Conservation (phyloP, 1,139 yeast genomes). For the Geotrichum klebahnii region DNA sequence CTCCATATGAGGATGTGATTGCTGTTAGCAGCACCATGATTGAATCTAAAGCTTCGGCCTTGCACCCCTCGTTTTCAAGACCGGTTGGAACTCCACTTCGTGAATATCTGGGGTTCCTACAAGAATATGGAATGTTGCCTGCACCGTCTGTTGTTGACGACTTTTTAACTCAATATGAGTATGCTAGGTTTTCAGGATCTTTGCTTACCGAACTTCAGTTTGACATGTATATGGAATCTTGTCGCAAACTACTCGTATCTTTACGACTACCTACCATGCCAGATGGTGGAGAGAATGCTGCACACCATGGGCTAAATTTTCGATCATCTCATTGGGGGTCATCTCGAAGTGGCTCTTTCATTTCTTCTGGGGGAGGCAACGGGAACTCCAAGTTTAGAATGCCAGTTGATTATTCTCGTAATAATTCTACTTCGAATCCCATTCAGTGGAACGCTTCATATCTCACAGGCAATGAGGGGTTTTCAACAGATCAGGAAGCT, state of each 20-base stretch:
- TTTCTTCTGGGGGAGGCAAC: background rate
- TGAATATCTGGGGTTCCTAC: constrained; percentile 49
- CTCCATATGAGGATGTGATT: constrained; percentile 62
- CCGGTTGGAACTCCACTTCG: constrained; percentile 44
- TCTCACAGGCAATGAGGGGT: background rate
- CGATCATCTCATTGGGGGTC: background rate
- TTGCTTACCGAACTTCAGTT: constrained; percentile 60
- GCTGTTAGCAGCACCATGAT: constrained; percentile 34
- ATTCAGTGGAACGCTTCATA: constrained; percentile 14
- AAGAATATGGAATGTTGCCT: constrained; percentile 28
- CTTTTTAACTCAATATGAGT: constrained; percentile 62
- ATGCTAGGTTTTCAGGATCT: constrained; percentile 61
- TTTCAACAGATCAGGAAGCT: constrained; percentile 4
- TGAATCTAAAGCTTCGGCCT: constrained; percentile 46
- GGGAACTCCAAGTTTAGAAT: background rate
- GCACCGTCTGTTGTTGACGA: constrained; percentile 31
- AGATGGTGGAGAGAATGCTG: background rate
- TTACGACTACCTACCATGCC: constrained; percentile 10
- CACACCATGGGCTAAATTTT: background rate
- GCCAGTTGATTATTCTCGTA: background rate
- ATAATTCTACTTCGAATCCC: background rate
- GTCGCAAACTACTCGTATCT: constrained; percentile 32
- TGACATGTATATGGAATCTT: constrained; percentile 52
- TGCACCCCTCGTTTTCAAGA: constrained; percentile 44
- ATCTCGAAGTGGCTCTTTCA: background rate